Conservation (phyloP, 768 basidiomycete genomes). For the Daedaleopsis nitida region DNA sequence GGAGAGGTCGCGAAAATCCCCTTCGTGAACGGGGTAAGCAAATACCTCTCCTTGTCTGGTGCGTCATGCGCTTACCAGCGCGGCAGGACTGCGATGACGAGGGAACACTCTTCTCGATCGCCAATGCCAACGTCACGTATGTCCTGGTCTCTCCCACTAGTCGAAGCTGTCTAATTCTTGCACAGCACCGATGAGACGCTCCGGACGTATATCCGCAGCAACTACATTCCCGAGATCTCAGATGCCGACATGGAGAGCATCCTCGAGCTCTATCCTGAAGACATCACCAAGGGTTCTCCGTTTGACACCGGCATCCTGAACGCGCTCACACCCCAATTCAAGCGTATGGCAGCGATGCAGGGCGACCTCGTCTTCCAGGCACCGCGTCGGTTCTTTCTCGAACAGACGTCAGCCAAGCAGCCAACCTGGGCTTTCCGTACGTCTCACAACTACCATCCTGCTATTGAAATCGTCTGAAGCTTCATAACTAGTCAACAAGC, state of each 20-base stretch:
- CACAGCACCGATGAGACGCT: conserved; percentile 24
- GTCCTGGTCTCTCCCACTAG: not conserved
- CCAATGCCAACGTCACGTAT: conserved; percentile 32
- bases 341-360: conserved; percentile 50
- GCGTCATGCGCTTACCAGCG: not conserved
- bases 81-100: conserved; percentile 56
- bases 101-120: conserved; percentile 44
- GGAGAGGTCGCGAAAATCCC: conserved; percentile 51
- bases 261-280: conserved; percentile 33
- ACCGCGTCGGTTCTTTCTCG: conserved; percentile 49
- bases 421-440: conserved; percentile 46
- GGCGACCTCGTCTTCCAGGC: conserved; percentile 56
- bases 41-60: not conserved
- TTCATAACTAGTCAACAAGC: conserved; percentile 14
- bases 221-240: conserved; percentile 26
- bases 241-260: conserved; percentile 18
- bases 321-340: conserved; percentile 52
- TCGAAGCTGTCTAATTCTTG: not conserved
- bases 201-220: conserved; percentile 16
- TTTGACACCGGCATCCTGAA: conserved; percentile 50
- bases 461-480: not conserved
- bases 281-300: conserved; percentile 50
- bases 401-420: conserved; percentile 39
- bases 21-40: conserved; percentile 42
- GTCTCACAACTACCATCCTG: conserved; percentile 14